Conservation (phyloP, 148 eudicot genomes). For the Dysphania ambrosioides region DNA sequence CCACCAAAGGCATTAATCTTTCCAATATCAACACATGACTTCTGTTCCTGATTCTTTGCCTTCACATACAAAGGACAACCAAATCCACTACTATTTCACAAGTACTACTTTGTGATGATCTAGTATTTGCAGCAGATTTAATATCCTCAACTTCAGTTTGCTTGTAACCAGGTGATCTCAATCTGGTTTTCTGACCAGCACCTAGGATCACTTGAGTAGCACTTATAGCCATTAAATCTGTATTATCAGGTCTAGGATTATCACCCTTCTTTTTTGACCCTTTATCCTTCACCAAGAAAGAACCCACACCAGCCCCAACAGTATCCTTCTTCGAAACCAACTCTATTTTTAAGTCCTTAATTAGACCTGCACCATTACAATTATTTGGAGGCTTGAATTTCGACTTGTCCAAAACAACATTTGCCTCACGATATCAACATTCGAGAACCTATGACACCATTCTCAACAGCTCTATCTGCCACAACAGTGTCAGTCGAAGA, state of each 20-base stretch:
- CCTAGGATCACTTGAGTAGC: neutral
- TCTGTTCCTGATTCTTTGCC: neutral
- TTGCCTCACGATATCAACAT: conserved; percentile 13
- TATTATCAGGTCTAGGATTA: conserved; percentile 13
- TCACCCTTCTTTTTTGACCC: neutral
- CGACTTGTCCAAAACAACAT: conserved; percentile 12
- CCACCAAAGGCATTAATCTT: neutral
- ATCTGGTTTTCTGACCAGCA: conserved; percentile 15
- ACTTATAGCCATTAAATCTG: conserved; percentile 5
- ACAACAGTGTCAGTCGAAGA: conserved; percentile 10
- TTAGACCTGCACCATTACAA: neutral
- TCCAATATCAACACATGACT: neutral
- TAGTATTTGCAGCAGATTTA: neutral
- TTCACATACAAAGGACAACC: too few species aligned
- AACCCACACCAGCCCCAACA: neutral
- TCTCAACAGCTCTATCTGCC: conserved; percentile 12
- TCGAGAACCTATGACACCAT: conserved; percentile 7
- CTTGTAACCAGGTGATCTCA: conserved; percentile 16
- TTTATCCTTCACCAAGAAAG: conserved; percentile 5
- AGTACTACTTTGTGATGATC: neutral
- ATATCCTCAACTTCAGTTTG: conserved; percentile 1
- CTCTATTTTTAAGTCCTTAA: neutral
- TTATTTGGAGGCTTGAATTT: neutral
- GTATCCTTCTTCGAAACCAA: neutral
- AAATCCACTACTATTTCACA: too few species aligned